These are phyloP conservation scores for Gremmenia infestans DNA, from an alignment of 2,329 filamentous ascomycete species.

Conservation along the genomic window DNA sequence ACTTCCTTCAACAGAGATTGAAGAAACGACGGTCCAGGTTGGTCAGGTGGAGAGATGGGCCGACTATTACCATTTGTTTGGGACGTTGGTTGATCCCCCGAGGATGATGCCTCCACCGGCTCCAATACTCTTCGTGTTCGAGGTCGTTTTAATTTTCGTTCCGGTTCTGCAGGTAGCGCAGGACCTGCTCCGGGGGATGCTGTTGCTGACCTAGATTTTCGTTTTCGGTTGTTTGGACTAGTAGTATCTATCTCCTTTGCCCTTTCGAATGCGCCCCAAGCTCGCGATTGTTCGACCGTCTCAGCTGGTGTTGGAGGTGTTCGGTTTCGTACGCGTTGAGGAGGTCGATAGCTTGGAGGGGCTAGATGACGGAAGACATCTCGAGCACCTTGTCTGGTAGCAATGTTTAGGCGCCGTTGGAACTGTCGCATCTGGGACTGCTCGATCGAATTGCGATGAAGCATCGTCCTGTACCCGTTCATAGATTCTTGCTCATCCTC, in stretches of 20 bases:
- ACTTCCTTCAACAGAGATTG: constrained; percentile 86
- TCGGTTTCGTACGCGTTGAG: constrained; percentile 52
- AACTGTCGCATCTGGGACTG: constrained; percentile 62
- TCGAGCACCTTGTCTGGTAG: constrained; percentile 69
- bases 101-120: constrained; percentile 37
- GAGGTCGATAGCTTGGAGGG: constrained; percentile 19
- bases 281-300: constrained; percentile 70
- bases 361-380: constrained; percentile 68
- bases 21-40: constrained; percentile 67
- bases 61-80: constrained; percentile 23
- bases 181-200: constrained; percentile 62
- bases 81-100: constrained; percentile 33
- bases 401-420: constrained; percentile 79
- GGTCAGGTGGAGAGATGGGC: constrained; percentile 17
- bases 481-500: constrained; percentile 48
- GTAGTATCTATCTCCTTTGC: constrained; percentile 63
- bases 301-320: constrained; percentile 54
- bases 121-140: constrained; percentile 66
- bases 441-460: constrained; percentile 44
- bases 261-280: constrained; percentile 88
- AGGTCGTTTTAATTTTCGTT: constrained; percentile 82
- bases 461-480: constrained; percentile 51
- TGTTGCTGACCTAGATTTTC: constrained; percentile 66
- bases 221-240: constrained; percentile 57
- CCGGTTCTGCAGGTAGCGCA: constrained; percentile 56